Base-by-base conservation (phyloP, 2,329 filamentous ascomycete species). In the Alternaria infectoria region DNA sequence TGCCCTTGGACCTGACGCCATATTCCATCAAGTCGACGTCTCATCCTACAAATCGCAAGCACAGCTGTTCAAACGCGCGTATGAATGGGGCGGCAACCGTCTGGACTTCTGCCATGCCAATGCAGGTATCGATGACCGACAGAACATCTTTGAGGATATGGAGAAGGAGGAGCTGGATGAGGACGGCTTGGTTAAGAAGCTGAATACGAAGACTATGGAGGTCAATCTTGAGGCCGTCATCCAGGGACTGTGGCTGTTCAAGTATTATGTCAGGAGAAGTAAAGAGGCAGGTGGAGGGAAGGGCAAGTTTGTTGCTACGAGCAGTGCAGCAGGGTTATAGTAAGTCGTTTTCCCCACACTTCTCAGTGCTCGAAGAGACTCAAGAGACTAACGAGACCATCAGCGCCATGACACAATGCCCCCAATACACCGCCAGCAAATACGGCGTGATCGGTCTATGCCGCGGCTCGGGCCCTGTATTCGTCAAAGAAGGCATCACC, bases 31-130 rank as follows among this genome's bases (percentile, higher is more conserved):
- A 59, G 75, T 72, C 54, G 81, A 84, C 58, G 80, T 83, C 6
- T 75, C 81, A 4, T 77, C 75, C 9, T 83, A 81, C 67, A 58
- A 66, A 4, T 73, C 77, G 5, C 81, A 82, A 65, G 76, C 77
- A 2, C 71, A 71, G 6, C 72, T 82, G 5, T 83, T 83, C 69
- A 75, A 78, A 50, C 69, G 74, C 21, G 78, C 79, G 0, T 83
- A 79, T 56, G 75, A 80, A 72, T 83, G 80, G 79, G 81, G 80
- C 6, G 80, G 80, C 9, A 77, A 76, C 51, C 73, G 81, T 1
- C 65, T 83, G 1, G 81, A 83, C 62, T 78, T 83, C 57, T 76
- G 79, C 65, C 81, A 81, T 43, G 78, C 81, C 3, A 83, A 84
- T 69, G 82, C 82, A 3, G 82, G 81, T 0, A 79, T 83, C 55